Conservation (phyloP, 257 asterid species). For the Primulina tabacum region DNA sequence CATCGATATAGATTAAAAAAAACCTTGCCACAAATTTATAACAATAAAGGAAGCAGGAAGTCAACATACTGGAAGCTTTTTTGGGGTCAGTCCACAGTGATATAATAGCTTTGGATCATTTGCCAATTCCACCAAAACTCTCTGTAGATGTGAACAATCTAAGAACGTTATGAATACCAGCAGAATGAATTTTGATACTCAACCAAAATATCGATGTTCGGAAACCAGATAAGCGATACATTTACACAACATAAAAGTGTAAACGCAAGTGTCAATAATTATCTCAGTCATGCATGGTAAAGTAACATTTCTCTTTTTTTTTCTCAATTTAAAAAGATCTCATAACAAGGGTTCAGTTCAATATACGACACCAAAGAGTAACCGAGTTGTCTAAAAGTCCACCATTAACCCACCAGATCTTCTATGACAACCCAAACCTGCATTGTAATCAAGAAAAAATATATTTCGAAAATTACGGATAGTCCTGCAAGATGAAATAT, state of each 20-base stretch:
- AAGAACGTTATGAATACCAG: constrained; percentile 11
- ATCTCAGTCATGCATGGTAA: constrained; percentile 9
- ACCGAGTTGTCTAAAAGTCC: constrained; percentile 2
- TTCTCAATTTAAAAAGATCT: background rate
- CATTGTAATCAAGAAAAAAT: background rate
- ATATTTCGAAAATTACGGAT: constrained; percentile 7
- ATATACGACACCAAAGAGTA: constrained; percentile 9
- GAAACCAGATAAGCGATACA: constrained; percentile 14
- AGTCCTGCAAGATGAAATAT: constrained; percentile 1
- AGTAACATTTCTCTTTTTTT: background rate
- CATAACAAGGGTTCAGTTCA: constrained; percentile 7
- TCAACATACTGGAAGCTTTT: constrained; percentile 83
- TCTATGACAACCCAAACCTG: background rate
- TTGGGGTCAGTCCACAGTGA: constrained; percentile 96
- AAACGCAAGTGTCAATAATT: constrained; percentile 1
- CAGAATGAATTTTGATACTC: constrained; percentile 9
- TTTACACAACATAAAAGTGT: constrained; percentile 6
- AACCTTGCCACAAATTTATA: constrained; percentile 13
- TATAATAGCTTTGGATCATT: constrained; percentile 90
- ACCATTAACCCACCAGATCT: background rate
- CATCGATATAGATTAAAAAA: constrained; percentile 19
- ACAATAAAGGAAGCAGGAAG: constrained; percentile 15
- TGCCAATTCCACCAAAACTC: constrained; percentile 74
- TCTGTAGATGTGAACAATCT: constrained; percentile 41
- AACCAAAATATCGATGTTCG: constrained; percentile 9